Evolutionary conservation across 768 basidiomycete species (phyloP), one percentile per base, ranked within the genome.

Genomic region (Psilocybe sp.): DNA sequence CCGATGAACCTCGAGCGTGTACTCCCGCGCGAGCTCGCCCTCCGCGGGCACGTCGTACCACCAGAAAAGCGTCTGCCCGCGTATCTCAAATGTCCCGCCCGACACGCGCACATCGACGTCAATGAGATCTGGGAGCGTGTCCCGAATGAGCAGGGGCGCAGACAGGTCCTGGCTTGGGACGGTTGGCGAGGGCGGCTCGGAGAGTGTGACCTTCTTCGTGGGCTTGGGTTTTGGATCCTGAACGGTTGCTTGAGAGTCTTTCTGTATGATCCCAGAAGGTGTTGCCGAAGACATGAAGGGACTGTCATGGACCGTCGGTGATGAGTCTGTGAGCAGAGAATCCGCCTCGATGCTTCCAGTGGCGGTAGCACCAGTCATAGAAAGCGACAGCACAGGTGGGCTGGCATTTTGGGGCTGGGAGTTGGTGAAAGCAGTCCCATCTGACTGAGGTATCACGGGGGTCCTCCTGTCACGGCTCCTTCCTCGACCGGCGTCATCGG

Each of bases 41-140:
- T 57, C 55, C 38, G 41, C 52, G 3, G 75, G 76, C 9, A 73
- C 73, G 47, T 72, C 72, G 57, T 81, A 80, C 77, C 77, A 79
- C 80, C 80, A 81, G 59, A 69, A 65, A 44, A 81, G 49, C 47
- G 63, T 68, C 65, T 81, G 80, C 4, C 80, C 79, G 33, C 73
- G 66, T 13, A 79, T 64, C 36, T 56, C 59, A 70, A 71, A 78
- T 44, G 61, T 58, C 28, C 80, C 79, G 5, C 57, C 59, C 36
- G 72, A 75, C 2, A 75, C 74, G 20, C 58, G 66, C 11, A 81
- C 74, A 19, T 77, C 72, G 16, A 80, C 55, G 52, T 77, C 77
- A 35, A 54, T 48, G 19, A 49, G 55, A 31, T 50, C 44, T 1
- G 43, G 55, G 35, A 38, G 54, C 23, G 23, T 40, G 44, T 50